These are phyloP conservation scores for Sorghum bicolor DNA, from an alignment of 176 grass and related monocot species.

Conservation along the genomic window DNA sequence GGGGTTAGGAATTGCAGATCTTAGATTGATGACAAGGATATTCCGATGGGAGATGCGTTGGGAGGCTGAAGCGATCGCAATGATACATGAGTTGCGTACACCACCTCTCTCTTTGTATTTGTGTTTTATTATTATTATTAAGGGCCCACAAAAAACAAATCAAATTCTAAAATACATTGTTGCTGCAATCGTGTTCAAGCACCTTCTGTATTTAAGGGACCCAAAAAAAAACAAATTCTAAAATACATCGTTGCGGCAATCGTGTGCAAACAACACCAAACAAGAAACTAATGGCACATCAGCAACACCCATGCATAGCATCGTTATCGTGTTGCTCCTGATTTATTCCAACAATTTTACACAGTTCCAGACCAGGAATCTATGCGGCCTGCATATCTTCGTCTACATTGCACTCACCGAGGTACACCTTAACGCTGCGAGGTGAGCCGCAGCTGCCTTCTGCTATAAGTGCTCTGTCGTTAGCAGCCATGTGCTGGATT, in stretches of 20 bases:
- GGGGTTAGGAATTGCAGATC: not conserved
- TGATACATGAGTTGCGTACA: not conserved
- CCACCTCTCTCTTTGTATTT: too few relatives aligned
- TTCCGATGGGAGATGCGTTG: not conserved
- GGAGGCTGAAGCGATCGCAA: not conserved
- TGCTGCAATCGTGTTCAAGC: not conserved
- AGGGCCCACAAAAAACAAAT: not conserved
- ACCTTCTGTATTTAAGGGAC: not conserved
- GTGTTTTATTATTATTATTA: too few relatives aligned
- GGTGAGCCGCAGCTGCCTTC: constrained; percentile 95
- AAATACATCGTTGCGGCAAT: constrained; percentile 23
- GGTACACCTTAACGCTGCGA: constrained; percentile 83
- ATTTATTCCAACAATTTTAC: constrained; percentile 44
- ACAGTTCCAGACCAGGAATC: constrained; percentile 11
- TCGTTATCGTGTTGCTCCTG: constrained; percentile 7
- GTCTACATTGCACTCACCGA: constrained; percentile 80
- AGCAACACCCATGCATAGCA: constrained; percentile 1
- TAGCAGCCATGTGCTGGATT: constrained; percentile 94
- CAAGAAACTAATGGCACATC: constrained; percentile 30
- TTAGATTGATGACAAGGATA: not conserved
- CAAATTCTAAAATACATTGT: constrained; percentile 30
- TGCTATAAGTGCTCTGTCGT: constrained; percentile 94
- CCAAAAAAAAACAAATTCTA: not conserved
- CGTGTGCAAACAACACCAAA: not conserved
- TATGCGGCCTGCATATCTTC: constrained; percentile 49